Evolutionary conservation across 2,329 filamentous ascomycete genomes (phyloP).

Genomic region (Sclerotinia minor): DNA sequence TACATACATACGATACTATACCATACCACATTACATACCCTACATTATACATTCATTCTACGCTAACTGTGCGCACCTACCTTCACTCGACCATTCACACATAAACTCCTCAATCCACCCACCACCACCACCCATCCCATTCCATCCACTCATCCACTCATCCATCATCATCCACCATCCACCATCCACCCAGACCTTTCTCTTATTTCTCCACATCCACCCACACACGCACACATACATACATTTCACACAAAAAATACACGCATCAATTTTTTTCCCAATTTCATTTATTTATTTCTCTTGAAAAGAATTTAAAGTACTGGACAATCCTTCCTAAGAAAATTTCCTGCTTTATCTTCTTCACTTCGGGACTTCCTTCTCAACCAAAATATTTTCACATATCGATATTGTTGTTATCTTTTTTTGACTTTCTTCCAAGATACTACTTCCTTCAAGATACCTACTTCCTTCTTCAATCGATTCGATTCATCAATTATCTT

Average conservation of each 20-base stretch:
- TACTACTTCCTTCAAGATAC: conserved; percentile 1
- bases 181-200: not conserved
- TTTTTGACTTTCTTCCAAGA: conserved; percentile 17
- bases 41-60: not conserved
- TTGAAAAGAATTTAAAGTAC: conserved; percentile 4
- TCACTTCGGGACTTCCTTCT: conserved; percentile 9
- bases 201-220: conserved; percentile 15
- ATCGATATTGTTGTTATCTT: not conserved
- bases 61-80: conserved; percentile 2
- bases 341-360: not conserved
- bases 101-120: not conserved
- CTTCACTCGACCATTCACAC: not conserved
- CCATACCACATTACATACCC: too few species aligned
- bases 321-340: not conserved
- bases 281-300: not conserved
- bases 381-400: not conserved
- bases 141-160: not conserved
- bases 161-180: not conserved
- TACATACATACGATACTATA: too few species aligned
- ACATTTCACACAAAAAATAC: not conserved
- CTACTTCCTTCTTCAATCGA: conserved; percentile 6
- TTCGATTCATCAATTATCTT: not conserved
- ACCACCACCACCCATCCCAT: not conserved
- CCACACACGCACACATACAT: not conserved
- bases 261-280: conserved; percentile 18